Conservation (phyloP, 768 basidiomycete genomes). For the Boletus sensibilis region DNA sequence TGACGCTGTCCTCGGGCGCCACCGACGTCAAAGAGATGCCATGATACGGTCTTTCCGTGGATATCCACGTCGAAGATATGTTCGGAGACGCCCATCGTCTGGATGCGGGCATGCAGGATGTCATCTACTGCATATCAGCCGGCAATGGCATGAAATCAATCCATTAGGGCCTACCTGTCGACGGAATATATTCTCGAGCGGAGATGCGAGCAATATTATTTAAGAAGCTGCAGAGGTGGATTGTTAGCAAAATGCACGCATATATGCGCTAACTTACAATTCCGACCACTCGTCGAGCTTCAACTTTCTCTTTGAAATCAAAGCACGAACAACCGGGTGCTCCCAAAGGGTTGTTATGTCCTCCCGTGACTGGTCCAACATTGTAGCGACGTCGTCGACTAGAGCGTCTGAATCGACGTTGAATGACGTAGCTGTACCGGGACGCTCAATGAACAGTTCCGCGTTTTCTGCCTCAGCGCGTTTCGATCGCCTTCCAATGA, state of each 20-base stretch:
- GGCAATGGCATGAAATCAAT: conserved; percentile 28
- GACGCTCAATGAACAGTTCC: conserved; percentile 31
- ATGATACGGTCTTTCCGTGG: conserved; percentile 72
- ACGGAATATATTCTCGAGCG: conserved; percentile 66
- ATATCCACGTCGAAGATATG: conserved; percentile 81
- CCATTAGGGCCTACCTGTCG: conserved; percentile 52
- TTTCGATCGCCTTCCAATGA: conserved; percentile 31
- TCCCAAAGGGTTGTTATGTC: conserved; percentile 75
- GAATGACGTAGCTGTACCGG: conserved; percentile 29
- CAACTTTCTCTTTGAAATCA: conserved; percentile 66
- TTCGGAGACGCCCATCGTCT: conserved; percentile 86
- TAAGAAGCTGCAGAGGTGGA: conserved; percentile 55
- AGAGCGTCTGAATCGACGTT: conserved; percentile 48
- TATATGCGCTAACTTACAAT: conserved; percentile 58
- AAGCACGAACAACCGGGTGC: conserved; percentile 64
- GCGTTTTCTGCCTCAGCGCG: conserved; percentile 24
- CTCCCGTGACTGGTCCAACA: conserved; percentile 56
- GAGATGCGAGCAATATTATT: conserved; percentile 72
- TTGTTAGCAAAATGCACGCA: conserved; percentile 11
- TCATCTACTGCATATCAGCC: conserved; percentile 54
- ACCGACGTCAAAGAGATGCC: conserved; percentile 73
- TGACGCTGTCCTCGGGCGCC: conserved; percentile 72
- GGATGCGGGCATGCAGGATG: conserved; percentile 85
- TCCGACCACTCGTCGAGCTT: conserved; percentile 87
- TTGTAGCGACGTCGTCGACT: conserved; percentile 57